These are phyloP conservation scores for Scleroderma bovista DNA, from an alignment of 768 basidiomycete genomes.

Conservation along the genomic window DNA sequence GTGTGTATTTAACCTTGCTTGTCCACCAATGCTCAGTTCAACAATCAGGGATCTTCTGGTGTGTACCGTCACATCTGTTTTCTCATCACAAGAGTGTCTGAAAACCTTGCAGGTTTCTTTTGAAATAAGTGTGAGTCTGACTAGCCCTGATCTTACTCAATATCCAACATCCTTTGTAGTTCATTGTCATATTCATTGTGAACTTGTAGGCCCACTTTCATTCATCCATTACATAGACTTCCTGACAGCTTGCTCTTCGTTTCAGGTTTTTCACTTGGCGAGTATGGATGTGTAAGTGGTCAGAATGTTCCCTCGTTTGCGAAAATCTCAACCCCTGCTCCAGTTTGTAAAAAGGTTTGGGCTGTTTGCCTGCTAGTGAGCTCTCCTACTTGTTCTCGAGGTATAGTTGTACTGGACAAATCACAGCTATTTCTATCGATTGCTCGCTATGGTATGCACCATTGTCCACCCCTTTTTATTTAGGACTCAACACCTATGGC, in stretches of 20 bases:
- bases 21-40: neutral
- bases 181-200: neutral
- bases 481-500: neutral
- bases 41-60: neutral
- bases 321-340: neutral
- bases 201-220: neutral
- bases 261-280: slow-evolving; percentile 8
- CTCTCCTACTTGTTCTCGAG: neutral
- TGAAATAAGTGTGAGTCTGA: neutral
- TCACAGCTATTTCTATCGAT: neutral
- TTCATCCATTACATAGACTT: too few relatives aligned
- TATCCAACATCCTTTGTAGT: neutral
- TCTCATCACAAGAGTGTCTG: neutral
- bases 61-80: neutral
- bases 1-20: neutral
- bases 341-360: neutral
- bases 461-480: neutral
- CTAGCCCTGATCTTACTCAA: too few relatives aligned
- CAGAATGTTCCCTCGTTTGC: neutral
- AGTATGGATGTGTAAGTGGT: slow-evolving; percentile 2
- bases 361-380: neutral
- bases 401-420: neutral
- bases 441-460: neutral
- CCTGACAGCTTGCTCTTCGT: too few relatives aligned
- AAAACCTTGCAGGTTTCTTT: neutral